Evolutionary conservation across 106 monocot genomes (phyloP), one percentile per base, ranked within the genome.

Genomic region (Platanthera zijinensis): DNA sequence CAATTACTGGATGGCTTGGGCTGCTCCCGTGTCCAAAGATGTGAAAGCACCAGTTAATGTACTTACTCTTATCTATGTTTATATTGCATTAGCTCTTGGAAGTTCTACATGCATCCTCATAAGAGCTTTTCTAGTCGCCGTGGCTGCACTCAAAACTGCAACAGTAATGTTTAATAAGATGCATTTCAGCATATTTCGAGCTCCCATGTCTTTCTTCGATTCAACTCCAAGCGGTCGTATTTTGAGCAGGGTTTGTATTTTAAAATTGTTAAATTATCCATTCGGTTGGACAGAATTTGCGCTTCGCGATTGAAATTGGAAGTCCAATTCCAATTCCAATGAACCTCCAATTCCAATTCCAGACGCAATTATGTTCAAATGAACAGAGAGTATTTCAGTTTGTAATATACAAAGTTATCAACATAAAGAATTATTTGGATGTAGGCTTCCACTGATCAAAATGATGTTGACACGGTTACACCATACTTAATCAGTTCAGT

Each of bases 141-240:
- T 80, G 5, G 90, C 80, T 64, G 96, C 89, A 73, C 90, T 77
- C 66, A 87, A 90, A 71, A 96, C 89, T 25, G 90, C 96, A 8
- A 89, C 84, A 15, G 15, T 83, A 48, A 82, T 96, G 63, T 96
- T 92, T 53, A 79, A 92, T 75, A 89, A 90, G 72, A 92, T 96
- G 39, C 39, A 1, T 39, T 39, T 39, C 39, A 39, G 39, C 39
- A 39, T 39, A 39, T 39, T 39, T 39, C 86, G 89, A 50, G 96
- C 92, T 77, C 89, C 92, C 2, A 96, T 96, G 92, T 87, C 92
- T 21, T 96, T 90, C 80, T 96, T 95, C 66, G 92, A 95, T 87
- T 89, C 95, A 69, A 95, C 92, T 48, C 95, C 95, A 12, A 95
- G 87, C 53, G 92, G 92, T 1, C 87, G 92, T 6, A 95, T 95